These are phyloP conservation scores for Amesomyces nigricolor DNA, from an alignment of 2,329 filamentous ascomycete genomes.

Conservation along the genomic window DNA sequence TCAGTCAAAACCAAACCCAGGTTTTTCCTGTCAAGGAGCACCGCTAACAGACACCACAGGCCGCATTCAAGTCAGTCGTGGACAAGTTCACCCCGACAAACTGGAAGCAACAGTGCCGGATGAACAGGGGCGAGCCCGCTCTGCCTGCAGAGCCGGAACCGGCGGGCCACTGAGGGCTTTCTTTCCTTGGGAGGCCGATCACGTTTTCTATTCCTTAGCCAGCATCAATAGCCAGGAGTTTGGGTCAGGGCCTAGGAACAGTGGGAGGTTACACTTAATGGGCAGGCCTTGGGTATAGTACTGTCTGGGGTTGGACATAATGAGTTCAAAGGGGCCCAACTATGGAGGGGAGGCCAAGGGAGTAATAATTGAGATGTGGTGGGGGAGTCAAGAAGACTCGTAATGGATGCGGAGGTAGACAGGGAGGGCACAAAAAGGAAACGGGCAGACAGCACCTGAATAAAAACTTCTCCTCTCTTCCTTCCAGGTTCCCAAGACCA, in stretches of 20 bases:
- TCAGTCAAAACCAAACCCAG: constrained; percentile 36
- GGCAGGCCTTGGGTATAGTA: constrained; percentile 2
- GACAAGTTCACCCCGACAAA: constrained; percentile 81
- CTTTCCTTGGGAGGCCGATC: not conserved
- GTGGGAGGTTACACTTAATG: not conserved
- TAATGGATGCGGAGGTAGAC: not conserved
- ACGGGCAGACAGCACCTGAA: not conserved
- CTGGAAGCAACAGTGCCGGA: constrained; percentile 59
- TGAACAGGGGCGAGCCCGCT: constrained; percentile 38
- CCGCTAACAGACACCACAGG: constrained; percentile 38
- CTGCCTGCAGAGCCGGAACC: constrained; percentile 46
- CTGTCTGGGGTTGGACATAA: constrained; percentile 3
- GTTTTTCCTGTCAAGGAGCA: not conserved
- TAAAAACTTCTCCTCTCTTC: not conserved
- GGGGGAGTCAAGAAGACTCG: not conserved
- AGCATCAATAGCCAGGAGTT: constrained; percentile 6
- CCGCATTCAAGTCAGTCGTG: constrained; percentile 86
- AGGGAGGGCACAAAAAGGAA: not conserved
- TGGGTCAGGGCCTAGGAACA: not conserved
- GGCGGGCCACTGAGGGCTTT: constrained; percentile 35
- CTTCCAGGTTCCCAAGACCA: not conserved
- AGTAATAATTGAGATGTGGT: not conserved
- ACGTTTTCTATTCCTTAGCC: not conserved
- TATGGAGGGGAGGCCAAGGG: not conserved
- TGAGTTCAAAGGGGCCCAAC: not conserved